Evolutionary conservation across 495 filamentous ascomycete species (phyloP).

Genomic region (Aspergillus indologenus): DNA sequence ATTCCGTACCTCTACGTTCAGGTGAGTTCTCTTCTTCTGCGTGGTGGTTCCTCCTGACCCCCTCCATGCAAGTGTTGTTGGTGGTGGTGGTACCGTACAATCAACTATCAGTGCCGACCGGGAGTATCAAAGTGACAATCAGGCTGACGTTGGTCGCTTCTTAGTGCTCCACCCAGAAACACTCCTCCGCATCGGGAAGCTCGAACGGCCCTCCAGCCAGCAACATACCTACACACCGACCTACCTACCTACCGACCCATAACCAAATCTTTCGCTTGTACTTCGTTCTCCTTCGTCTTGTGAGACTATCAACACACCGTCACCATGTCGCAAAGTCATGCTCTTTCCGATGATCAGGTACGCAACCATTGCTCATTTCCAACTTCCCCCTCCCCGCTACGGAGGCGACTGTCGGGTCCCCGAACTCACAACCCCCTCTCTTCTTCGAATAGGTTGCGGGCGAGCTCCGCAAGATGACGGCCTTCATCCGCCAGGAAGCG

Average conservation of each 20-base stretch:
- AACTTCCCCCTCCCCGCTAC: constrained; percentile 12
- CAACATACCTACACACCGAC: constrained; percentile 3
- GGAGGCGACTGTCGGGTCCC: constrained; percentile 12
- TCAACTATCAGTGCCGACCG: too few relatives aligned
- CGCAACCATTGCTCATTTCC: constrained; percentile 1
- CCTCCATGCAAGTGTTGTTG: too few relatives aligned
- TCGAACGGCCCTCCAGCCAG: constrained; percentile 7
- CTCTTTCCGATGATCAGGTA: constrained; percentile 97
- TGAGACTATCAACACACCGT: constrained; percentile 22
- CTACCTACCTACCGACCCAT: constrained; percentile 5
- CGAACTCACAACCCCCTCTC: constrained; percentile 19
- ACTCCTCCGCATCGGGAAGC: constrained; percentile 21
- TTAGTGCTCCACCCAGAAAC: constrained; percentile 1
- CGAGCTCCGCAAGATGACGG: constrained; percentile 99
- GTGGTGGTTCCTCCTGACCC: neutral
- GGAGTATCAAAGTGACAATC: neutral
- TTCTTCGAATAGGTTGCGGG: constrained; percentile 65
- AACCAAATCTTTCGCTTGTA: constrained; percentile 21
- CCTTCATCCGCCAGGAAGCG: constrained; percentile 99
- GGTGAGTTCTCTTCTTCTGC: neutral
- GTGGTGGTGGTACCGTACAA: too few relatives aligned
- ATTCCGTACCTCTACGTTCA: neutral
- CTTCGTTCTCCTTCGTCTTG: constrained; percentile 22
- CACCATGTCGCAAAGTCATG: constrained; percentile 88
- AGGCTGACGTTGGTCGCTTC: constrained; percentile 8